Evolutionary conservation across 306 rosid genomes (phyloP).

Genomic region (Quercus glauca): DNA sequence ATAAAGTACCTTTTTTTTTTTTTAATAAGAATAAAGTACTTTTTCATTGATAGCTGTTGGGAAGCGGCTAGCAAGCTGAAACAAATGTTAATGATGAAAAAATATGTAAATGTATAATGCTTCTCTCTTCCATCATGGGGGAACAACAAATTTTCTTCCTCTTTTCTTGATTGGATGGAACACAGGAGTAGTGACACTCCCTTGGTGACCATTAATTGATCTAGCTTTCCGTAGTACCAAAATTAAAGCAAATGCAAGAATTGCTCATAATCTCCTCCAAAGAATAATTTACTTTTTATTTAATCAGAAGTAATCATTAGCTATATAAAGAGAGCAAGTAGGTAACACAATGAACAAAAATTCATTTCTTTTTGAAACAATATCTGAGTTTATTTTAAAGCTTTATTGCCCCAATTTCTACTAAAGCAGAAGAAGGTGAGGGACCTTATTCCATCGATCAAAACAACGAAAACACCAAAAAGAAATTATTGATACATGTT

Average conservation of each 20-base stretch:
- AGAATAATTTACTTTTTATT: not conserved
- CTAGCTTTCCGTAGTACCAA: not conserved
- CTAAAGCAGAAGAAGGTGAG: slow-evolving; percentile 16
- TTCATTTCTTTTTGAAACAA: not conserved
- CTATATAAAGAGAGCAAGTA: not conserved
- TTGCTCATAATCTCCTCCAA: not conserved
- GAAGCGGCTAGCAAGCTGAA: not conserved
- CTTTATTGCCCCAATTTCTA: not conserved
- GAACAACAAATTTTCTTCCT: not conserved
- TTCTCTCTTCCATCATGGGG: not conserved
- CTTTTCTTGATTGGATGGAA: not conserved
- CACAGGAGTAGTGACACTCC: not conserved
- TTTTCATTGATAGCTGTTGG: not conserved
- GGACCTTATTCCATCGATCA: slow-evolving; percentile 16
- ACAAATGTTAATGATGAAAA: not conserved
- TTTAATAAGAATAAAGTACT: too few relatives aligned
- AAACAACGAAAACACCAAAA: not conserved
- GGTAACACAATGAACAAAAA: not conserved
- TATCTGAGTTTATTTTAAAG: not conserved
- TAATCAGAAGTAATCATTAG: not conserved
- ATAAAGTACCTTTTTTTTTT: too few relatives aligned
- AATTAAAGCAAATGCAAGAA: not conserved
- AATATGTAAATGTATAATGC: not conserved
- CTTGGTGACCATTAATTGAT: not conserved
- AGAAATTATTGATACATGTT: slow-evolving; percentile 13